A percentile compares a stretch with the other conserved stretches of the same genome.
These are phyloP conservation scores for Cyberlindnera bimundalis DNA, from an alignment of 805 yeast species.

Conservation along the genomic window DNA sequence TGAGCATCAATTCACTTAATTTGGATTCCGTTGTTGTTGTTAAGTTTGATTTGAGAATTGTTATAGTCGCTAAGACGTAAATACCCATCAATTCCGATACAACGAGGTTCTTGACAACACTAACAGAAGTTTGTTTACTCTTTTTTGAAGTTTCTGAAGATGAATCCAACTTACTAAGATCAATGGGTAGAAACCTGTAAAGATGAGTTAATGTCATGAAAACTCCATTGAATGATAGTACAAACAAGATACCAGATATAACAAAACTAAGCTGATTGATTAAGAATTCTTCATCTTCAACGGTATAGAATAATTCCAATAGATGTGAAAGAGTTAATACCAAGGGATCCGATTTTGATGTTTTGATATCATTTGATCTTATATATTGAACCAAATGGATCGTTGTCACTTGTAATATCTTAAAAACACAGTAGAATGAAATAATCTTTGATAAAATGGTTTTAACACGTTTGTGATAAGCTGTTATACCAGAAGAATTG, in stretches of 20 bases:
- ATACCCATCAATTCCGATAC: constrained; percentile 38
- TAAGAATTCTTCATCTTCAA: constrained; percentile 35
- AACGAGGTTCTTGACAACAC: constrained; percentile 37
- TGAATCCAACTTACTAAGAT: constrained; percentile 27
- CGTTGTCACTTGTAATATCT: constrained; percentile 31
- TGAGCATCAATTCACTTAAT: constrained; percentile 31
- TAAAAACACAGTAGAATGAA: constrained; percentile 36
- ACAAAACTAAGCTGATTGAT: constrained; percentile 41
- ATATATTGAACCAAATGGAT: constrained; percentile 28
- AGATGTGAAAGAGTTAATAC: constrained; percentile 36
- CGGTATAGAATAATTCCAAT: constrained; percentile 30
- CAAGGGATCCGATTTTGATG: constrained; percentile 33
- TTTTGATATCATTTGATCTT: constrained; percentile 10
- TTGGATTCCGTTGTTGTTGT: constrained; percentile 32
- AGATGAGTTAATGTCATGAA: constrained; percentile 56
- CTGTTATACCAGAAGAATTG: background rate
- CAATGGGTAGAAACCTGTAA: constrained; percentile 34
- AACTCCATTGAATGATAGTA: constrained; percentile 65
- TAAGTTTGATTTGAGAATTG: constrained; percentile 38
- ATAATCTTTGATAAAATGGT: constrained; percentile 16
- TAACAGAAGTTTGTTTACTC: constrained; percentile 27
- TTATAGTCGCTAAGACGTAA: constrained; percentile 37
- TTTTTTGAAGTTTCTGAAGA: constrained; percentile 4
- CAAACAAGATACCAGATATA: constrained; percentile 55
- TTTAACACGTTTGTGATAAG: background rate